These are phyloP conservation scores for Tricholoma terreum DNA, from an alignment of 768 basidiomycete species.

Conservation along the genomic window DNA sequence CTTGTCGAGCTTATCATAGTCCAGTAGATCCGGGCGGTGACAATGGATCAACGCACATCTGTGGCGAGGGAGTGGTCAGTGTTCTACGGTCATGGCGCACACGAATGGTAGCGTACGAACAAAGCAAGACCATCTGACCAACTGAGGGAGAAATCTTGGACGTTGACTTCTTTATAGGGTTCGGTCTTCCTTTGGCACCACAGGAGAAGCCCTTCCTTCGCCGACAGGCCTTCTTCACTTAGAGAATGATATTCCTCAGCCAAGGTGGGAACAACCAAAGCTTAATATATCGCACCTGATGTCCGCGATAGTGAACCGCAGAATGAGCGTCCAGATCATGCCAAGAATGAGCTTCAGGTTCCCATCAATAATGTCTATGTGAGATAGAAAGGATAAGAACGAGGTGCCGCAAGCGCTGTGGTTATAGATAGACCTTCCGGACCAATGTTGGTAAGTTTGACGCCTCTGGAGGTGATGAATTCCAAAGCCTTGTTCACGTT, in stretches of 20 bases:
- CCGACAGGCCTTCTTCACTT: conserved; percentile 98
- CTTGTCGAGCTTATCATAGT: conserved; percentile 87
- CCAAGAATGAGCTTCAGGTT: conserved; percentile 97
- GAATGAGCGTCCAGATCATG: conserved; percentile 98
- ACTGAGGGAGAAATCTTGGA: conserved; percentile 89
- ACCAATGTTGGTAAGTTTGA: conserved; percentile 96
- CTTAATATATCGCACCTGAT: conserved; percentile 67
- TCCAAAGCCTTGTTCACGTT: conserved; percentile 97
- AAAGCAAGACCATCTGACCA: conserved; percentile 96
- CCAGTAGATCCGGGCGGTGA: conserved; percentile 92
- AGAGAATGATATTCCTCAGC: conserved; percentile 13
- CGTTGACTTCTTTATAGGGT: conserved; percentile 86
- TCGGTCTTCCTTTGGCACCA: conserved; percentile 98
- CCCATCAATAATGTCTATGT: conserved; percentile 99
- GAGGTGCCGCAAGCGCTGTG: not conserved
- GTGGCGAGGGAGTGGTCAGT: conserved; percentile 5
- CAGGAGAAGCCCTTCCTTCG: conserved; percentile 93
- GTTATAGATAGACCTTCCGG: conserved; percentile 67
- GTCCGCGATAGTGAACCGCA: conserved; percentile 96
- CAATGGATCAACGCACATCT: conserved; percentile 98
- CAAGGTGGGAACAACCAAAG: not conserved
- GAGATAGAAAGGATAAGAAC: conserved; percentile 2
- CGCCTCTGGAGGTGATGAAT: conserved; percentile 90
- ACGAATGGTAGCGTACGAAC: conserved; percentile 45
- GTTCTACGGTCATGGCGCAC: conserved; percentile 6